Percentiles rank a stretch among this genome's conserved stretches.
Conservation (phyloP, 805 yeast species). For the Teunomyces stri region DNA sequence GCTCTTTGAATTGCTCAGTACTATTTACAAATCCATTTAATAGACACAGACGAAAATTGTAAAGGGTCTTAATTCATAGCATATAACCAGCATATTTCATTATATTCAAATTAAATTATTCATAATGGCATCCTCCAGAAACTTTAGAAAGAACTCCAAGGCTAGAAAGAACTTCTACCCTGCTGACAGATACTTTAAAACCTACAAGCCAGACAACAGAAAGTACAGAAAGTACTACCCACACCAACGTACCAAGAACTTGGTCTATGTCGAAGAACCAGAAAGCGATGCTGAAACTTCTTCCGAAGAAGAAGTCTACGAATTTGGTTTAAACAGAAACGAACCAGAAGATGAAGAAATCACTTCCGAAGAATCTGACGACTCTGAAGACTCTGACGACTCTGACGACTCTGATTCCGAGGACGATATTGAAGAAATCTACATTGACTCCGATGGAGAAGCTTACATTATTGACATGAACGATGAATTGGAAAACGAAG, state of each 20-base stretch:
- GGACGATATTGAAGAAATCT: slow-evolving; percentile 11
- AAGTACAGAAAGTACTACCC: slow-evolving; percentile 30
- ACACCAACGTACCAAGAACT: slow-evolving; percentile 20
- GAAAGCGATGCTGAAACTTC: slow-evolving; percentile 31
- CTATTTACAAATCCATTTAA: slow-evolving; percentile 2
- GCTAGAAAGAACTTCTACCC: slow-evolving; percentile 7
- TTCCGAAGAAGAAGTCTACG: slow-evolving; percentile 27
- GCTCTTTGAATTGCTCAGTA: slow-evolving; percentile 2
- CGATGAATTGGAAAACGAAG: slow-evolving; percentile 35
- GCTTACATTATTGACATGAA: slow-evolving; percentile 25
- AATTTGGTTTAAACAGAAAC: slow-evolving; percentile 26
- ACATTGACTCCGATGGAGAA: slow-evolving; percentile 15
- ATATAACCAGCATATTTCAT: background rate
- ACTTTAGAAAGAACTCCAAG: slow-evolving; percentile 7
- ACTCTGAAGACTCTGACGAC: slow-evolving; percentile 15
- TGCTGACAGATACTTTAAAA: slow-evolving; percentile 3
- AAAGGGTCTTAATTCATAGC: background rate
- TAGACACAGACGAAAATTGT: slow-evolving; percentile 1
- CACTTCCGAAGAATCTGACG: slow-evolving; percentile 12
- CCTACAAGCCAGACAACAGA: slow-evolving; percentile 2
- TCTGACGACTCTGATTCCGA: slow-evolving; percentile 15
- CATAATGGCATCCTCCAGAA: slow-evolving; percentile 9
- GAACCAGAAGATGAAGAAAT: slow-evolving; percentile 13
- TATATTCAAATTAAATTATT: background rate
- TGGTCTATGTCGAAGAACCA: slow-evolving; percentile 45